Evolutionary conservation across 306 rosid species (phyloP).

Genomic region (Prunus mongolica): DNA sequence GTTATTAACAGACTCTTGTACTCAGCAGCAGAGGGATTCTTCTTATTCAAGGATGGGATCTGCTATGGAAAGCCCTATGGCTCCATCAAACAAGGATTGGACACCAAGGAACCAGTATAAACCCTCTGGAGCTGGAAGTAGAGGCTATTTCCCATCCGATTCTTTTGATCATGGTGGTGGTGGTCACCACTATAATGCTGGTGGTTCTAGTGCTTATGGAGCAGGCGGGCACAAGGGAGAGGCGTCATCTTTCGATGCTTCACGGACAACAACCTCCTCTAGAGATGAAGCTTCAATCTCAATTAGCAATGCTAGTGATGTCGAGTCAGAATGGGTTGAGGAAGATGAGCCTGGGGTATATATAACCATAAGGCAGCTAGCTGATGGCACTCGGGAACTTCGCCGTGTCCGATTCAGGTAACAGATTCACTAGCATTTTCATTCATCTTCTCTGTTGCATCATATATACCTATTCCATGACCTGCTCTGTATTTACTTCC

Average conservation of each 20-base stretch:
- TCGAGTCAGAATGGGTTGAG: conserved; percentile 82
- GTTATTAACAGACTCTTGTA: conserved; percentile 17
- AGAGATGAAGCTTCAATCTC: conserved; percentile 68
- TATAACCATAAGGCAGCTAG: conserved; percentile 67
- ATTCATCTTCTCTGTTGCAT: neutral
- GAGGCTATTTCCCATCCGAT: conserved; percentile 46
- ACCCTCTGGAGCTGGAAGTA: conserved; percentile 48
- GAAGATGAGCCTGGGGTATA: conserved; percentile 89
- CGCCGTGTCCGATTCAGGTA: conserved; percentile 95
- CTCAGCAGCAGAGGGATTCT: conserved; percentile 55
- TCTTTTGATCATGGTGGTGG: conserved; percentile 38
- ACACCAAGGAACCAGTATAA: conserved; percentile 46
- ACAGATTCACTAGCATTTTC: conserved; percentile 2
- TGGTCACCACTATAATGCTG: conserved; percentile 37
- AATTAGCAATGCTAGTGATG: conserved; percentile 67
- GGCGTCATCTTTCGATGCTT: conserved; percentile 40
- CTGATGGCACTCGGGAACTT: conserved; percentile 80
- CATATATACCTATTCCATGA: too few species aligned
- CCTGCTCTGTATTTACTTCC: neutral
- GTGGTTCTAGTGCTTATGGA: conserved; percentile 20
- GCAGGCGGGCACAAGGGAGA: conserved; percentile 28
- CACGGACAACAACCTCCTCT: conserved; percentile 80
- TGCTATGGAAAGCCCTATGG: conserved; percentile 56
- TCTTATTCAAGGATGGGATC: conserved; percentile 47
- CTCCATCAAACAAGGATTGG: conserved; percentile 42